These are phyloP conservation scores for Tinospora cordifolia DNA, from an alignment of 164 flowering plant genomes.

Conservation along the genomic window DNA sequence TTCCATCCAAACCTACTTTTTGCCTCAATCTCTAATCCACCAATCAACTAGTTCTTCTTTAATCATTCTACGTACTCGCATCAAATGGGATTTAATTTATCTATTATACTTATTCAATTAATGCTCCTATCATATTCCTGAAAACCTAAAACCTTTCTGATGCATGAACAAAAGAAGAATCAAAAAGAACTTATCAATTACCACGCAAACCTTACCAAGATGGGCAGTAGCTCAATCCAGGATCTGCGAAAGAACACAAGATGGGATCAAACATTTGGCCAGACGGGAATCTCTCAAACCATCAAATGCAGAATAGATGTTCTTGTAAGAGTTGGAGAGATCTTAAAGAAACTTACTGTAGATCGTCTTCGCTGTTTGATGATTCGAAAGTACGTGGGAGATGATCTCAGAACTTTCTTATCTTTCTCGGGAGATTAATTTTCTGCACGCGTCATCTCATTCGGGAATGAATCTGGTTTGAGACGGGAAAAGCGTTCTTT, in stretches of 20 bases:
- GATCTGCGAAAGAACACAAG: neutral
- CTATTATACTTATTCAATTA: too few relatives aligned
- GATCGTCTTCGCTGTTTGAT: too few relatives aligned
- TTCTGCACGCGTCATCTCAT: too few relatives aligned
- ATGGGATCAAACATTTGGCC: neutral
- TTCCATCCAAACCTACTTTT: neutral
- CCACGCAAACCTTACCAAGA: neutral
- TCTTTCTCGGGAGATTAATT: too few relatives aligned
- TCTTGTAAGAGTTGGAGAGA: too few relatives aligned
- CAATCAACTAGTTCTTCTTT: neutral
- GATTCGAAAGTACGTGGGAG: too few relatives aligned
- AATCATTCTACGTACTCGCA: too few relatives aligned
- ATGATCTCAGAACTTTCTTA: too few relatives aligned
- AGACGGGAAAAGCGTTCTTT: neutral
- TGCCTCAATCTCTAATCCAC: neutral
- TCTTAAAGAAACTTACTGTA: too few relatives aligned
- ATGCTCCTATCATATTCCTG: neutral
- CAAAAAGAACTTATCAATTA: neutral
- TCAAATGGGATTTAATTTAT: too few relatives aligned
- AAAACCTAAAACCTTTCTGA: neutral
- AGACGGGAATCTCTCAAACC: neutral
- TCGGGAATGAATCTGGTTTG: neutral
- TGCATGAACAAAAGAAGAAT: too few relatives aligned
- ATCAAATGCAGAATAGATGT: too few relatives aligned
- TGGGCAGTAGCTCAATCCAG: neutral